Base-by-base conservation (phyloP, 208 protist genomes). In the Angomonas deanei region DNA sequence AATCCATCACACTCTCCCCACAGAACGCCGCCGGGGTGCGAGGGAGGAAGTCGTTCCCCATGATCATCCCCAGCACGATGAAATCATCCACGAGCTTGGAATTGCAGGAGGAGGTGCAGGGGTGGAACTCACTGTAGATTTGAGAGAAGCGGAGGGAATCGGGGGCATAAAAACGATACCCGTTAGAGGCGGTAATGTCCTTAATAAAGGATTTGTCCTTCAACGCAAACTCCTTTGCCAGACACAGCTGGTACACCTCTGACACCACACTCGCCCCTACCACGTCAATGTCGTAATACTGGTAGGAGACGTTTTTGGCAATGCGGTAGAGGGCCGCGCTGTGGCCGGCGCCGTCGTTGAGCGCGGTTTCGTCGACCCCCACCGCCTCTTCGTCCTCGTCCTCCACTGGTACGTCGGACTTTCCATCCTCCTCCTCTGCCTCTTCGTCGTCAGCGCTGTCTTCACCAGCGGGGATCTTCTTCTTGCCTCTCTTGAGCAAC, bases 21-120 rank as follows among this genome's bases (percentile, higher is more conserved):
- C 85, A 94, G 63, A 86, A 92, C 17, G 71, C 78, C 31, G 72
- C 78, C n/a, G 88, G 88, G 11, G 85, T 36, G 8, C 82, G 72
- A 1, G 84, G 88, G 55, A 94, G 54, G 49, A 94, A 94, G 63
- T 94, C 88, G 66, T 94, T 94, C 26, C 88, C 88, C 61, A 94
- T 65, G 28, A 92, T 49, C 55, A 88, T 80, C 8, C 73, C 75
- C 36, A 94, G 46, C 33, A 87, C 78, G 61, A 94, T 88, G 61
- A 94, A 78, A 65, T 94, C 88, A 39, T 94, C 85, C 24, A 94
- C 78, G 21, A 94, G 73, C 61, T 92, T 91, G 34, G 78, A 77
- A 57, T 92, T 94, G 64, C 74, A 73, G 19, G 62, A 55, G 21
- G 77, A 65, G n/a, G 70, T 75, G 67, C 81, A 91, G 1, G 88